Evolutionary conservation across 2,329 filamentous ascomycete species (phyloP).

Genomic region (Colletotrichum noveboracense): DNA sequence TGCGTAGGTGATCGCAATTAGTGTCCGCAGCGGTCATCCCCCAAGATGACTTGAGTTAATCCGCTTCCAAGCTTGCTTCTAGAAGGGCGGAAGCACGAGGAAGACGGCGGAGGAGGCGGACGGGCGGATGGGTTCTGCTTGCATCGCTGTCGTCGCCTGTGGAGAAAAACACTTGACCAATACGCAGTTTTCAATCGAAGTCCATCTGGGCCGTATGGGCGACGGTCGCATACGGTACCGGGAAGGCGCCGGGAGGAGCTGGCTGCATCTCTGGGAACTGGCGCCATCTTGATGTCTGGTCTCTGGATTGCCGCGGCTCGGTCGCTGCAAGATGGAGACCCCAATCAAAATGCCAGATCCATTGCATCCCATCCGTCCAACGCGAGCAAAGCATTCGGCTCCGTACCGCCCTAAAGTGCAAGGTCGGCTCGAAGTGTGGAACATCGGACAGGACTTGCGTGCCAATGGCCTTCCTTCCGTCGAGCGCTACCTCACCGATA

Average conservation of each 20-base stretch:
- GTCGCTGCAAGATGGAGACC: conserved; percentile 9
- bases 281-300: not conserved
- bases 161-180: not conserved
- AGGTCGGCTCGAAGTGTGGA: not conserved
- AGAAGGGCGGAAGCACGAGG: conserved; percentile 6
- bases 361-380: not conserved
- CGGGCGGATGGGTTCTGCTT: not conserved
- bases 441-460: not conserved
- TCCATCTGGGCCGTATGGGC: not conserved
- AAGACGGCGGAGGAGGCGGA: not conserved
- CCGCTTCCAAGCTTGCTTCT: conserved; percentile 1
- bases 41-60: not conserved
- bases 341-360: conserved; percentile 8
- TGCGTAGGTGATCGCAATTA: not conserved
- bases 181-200: not conserved
- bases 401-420: conserved; percentile 5
- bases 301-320: conserved; percentile 10
- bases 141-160: not conserved
- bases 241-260: not conserved
- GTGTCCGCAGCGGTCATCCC: conserved; percentile 10
- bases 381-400: not conserved
- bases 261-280: not conserved
- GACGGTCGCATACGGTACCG: not conserved
- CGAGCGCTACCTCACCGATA: conserved; percentile 7
- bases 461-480: conserved; percentile 4